Evolutionary conservation across 1,284 basidiomycete genomes (phyloP).

Genomic region (Termitomyces sp.): DNA sequence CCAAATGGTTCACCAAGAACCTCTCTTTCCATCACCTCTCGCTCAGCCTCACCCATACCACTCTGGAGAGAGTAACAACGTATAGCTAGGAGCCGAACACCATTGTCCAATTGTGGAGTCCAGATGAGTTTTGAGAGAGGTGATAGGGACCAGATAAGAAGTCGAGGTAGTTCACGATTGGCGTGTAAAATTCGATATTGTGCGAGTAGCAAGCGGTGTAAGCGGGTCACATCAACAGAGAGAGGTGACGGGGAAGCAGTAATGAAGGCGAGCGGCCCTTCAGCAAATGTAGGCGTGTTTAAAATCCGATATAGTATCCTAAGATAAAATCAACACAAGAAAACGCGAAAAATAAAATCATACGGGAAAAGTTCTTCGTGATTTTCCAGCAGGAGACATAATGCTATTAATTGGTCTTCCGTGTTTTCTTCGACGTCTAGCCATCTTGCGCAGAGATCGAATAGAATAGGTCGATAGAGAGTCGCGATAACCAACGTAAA

Average conservation of each 20-base stretch:
- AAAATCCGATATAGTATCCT: conserved; percentile 53
- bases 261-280: conserved; percentile 55
- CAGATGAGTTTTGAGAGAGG: conserved; percentile 57
- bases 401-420: conserved; percentile 53
- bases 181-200: conserved; percentile 77
- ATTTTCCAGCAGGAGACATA: conserved; percentile 59
- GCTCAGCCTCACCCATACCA: conserved; percentile 72
- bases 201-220: conserved; percentile 70
- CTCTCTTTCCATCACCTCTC: conserved; percentile 58
- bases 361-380: conserved; percentile 77
- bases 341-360: conserved; percentile 27
- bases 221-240: conserved; percentile 35
- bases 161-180: conserved; percentile 61
- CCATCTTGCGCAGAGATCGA: conserved; percentile 72
- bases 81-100: conserved; percentile 67
- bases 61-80: conserved; percentile 72
- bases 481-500: conserved; percentile 54
- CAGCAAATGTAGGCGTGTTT: conserved; percentile 35
- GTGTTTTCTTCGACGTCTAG: conserved; percentile 43
- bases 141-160: conserved; percentile 62
- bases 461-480: conserved; percentile 60
- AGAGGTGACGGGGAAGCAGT: conserved; percentile 25
- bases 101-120: conserved; percentile 46
- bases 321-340: background rate
- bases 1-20: conserved; percentile 54